A percentile compares a stretch with the other conserved stretches of the same genome.
Conservation (phyloP, 129 eudicot species). For the Cynara cardunculus region DNA sequence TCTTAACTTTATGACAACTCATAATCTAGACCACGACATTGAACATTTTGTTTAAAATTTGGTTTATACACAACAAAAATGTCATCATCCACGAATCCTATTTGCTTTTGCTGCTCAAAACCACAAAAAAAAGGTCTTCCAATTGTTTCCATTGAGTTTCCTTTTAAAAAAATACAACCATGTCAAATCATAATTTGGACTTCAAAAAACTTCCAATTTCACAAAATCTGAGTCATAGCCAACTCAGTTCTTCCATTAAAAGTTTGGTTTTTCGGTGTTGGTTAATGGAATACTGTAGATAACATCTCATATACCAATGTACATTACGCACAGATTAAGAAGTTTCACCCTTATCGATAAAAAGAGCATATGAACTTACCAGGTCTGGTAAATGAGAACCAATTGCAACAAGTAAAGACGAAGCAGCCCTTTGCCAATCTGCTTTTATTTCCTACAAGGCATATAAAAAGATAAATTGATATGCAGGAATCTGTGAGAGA, state of each 20-base stretch:
- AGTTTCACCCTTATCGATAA: neutral
- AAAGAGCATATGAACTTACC: conserved; percentile 45
- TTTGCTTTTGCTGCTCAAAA: conserved; percentile 5
- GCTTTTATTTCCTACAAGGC: conserved; percentile 71
- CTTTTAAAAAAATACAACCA: conserved; percentile 8
- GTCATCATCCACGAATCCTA: conserved; percentile 15
- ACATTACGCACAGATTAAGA: neutral
- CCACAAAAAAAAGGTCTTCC: neutral
- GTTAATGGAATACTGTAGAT: neutral
- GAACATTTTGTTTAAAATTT: too few species aligned
- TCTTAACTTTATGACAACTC: too few species aligned
- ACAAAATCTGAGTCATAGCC: neutral
- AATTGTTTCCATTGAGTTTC: neutral
- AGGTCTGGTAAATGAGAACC: conserved; percentile 94
- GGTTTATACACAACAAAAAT: neutral
- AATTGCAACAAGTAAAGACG: conserved; percentile 84
- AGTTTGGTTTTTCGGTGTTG: neutral
- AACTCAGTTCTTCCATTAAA: conserved; percentile 3
- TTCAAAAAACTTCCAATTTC: neutral
- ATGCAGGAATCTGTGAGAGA: neutral
- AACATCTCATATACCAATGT: neutral
- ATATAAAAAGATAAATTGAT: conserved; percentile 4
- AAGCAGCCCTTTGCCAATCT: conserved; percentile 98
- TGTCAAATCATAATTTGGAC: neutral
- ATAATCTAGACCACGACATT: too few species aligned